Percentiles rank a stretch among this genome's conserved stretches.
phyloP scores from a whole-genome alignment of 176 grass and related monocot species.

The Avena atlantica region DNA sequence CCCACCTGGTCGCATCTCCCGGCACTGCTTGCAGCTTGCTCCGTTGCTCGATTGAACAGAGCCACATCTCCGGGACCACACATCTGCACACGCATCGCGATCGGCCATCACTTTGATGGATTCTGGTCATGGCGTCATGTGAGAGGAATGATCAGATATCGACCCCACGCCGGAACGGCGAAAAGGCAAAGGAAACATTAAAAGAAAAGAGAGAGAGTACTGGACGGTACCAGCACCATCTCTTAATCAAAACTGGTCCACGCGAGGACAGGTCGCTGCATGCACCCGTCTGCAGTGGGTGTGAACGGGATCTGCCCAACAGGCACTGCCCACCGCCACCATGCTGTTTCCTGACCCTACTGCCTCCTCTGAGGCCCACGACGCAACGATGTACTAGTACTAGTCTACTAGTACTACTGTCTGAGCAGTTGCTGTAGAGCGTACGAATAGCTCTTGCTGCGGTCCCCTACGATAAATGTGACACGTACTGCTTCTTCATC shows the following conservation, averaged over 20 bases:
- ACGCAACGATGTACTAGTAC: neutral
- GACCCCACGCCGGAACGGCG: neutral
- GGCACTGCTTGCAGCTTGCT: neutral
- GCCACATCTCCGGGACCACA: no score
- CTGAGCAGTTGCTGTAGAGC: neutral
- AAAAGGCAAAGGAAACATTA: neutral
- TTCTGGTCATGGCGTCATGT: slow-evolving; percentile 12
- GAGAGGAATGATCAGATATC: slow-evolving; percentile 18
- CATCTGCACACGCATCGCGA: slow-evolving; percentile 12
- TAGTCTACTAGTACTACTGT: no score
- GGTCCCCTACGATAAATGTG: no score
- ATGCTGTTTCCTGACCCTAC: neutral
- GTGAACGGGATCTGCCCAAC: neutral
- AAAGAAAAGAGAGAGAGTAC: neutral
- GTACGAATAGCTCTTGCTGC: neutral
- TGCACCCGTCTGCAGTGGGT: neutral
- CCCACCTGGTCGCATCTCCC: neutral
- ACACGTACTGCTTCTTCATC: no score
- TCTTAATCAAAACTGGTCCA: neutral
- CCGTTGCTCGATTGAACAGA: neutral
- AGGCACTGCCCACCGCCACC: neutral
- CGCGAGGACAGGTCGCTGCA: neutral
- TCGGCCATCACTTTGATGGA: neutral
- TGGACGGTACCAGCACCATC: neutral
- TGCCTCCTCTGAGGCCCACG: no score